Evolutionary conservation across 1,284 basidiomycete species (phyloP).

Genomic region (Microbotryum saponariae): DNA sequence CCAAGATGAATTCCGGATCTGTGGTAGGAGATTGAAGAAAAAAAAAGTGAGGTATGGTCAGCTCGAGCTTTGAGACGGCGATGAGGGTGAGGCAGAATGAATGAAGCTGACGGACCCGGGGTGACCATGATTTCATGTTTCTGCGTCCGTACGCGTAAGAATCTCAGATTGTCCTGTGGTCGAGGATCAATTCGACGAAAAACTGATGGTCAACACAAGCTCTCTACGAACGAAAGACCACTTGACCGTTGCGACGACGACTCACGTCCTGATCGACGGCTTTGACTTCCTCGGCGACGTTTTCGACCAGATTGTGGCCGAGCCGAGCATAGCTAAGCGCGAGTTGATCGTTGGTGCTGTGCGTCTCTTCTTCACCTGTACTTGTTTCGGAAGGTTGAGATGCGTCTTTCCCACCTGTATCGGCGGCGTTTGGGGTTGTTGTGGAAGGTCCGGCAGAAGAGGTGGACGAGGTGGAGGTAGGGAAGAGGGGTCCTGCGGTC

Average conservation of each 20-base stretch:
- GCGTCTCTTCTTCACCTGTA: not conserved
- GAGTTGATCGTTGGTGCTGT: slow-evolving; percentile 53
- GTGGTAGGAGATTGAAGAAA: slow-evolving; percentile 8
- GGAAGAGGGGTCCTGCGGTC: slow-evolving; percentile 75
- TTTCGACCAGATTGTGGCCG: slow-evolving; percentile 62
- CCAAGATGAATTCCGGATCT: slow-evolving; percentile 76
- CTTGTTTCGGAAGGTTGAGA: not conserved
- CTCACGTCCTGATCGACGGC: slow-evolving; percentile 59
- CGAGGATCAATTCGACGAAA: no score
- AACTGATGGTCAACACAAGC: not conserved
- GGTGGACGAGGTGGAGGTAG: slow-evolving; percentile 47
- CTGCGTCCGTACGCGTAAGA: slow-evolving; percentile 82
- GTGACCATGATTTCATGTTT: slow-evolving; percentile 90
- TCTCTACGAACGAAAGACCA: not conserved
- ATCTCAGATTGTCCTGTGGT: slow-evolving; percentile 69
- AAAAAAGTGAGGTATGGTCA: not conserved
- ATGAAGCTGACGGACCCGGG: slow-evolving; percentile 57
- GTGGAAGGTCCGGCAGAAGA: not conserved
- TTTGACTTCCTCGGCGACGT: slow-evolving; percentile 62
- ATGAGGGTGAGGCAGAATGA: not conserved
- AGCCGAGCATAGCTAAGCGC: slow-evolving; percentile 68
- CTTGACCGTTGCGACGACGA: slow-evolving; percentile 36
- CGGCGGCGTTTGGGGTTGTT: not conserved
- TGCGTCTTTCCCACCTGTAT: not conserved
- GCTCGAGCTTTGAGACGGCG: not conserved